A percentile compares a stretch with the other conserved stretches of the same genome.
Evolutionary conservation across 805 yeast genomes (phyloP).

Genomic region (Lipomyces oligophaga): DNA sequence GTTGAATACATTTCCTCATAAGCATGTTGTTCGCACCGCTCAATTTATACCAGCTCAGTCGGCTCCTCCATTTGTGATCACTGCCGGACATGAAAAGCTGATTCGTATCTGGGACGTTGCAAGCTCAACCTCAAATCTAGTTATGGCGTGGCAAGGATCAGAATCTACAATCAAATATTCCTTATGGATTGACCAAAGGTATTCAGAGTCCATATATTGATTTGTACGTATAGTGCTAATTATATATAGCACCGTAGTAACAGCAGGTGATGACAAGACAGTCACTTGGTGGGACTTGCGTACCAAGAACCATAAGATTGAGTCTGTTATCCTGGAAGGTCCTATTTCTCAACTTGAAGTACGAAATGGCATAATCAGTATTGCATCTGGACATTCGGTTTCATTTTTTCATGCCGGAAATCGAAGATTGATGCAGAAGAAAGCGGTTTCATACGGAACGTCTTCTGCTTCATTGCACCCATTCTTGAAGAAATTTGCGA

Average conservation of each 20-base stretch:
- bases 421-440: conserved; percentile 23
- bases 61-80: conserved; percentile 20
- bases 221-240: not conserved
- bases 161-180: conserved; percentile 28
- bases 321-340: conserved; percentile 12
- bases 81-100: conserved; percentile 34
- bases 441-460: conserved; percentile 31
- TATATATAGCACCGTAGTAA: conserved; percentile 19
- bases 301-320: conserved; percentile 6
- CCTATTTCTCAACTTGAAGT: conserved; percentile 32
- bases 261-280: conserved; percentile 30
- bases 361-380: conserved; percentile 23
- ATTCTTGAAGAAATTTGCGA: conserved; percentile 28
- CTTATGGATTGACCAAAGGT: conserved; percentile 30
- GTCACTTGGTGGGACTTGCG: conserved; percentile 36
- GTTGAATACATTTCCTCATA: conserved; percentile 11
- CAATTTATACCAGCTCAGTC: conserved; percentile 18
- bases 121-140: conserved; percentile 9
- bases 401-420: conserved; percentile 24
- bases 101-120: conserved; percentile 31
- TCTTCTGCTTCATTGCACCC: conserved; percentile 32
- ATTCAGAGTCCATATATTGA: not conserved
- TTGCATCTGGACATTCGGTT: conserved; percentile 31
- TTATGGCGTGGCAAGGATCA: conserved; percentile 28
- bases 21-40: conserved; percentile 28